phyloP scores from a whole-genome alignment of 371 early-diverging fungal species.

The Chytridium lagenaria region DNA sequence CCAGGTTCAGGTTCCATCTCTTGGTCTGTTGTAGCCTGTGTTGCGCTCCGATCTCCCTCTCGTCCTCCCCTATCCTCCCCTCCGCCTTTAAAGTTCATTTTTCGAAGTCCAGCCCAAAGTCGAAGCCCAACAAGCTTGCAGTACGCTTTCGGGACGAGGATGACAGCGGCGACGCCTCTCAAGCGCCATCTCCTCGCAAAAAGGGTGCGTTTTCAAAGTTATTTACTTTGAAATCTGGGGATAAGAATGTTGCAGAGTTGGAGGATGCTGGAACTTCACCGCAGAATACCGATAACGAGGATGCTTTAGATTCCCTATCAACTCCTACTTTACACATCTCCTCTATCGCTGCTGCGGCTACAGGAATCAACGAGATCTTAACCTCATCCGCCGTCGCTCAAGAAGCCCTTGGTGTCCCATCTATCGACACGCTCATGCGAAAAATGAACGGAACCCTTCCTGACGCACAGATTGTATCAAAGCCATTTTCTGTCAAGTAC shows the following conservation, averaged over 20 bases:
- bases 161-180: neutral
- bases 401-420: neutral
- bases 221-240: too few relatives aligned
- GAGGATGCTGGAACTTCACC: too few relatives aligned
- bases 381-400: neutral
- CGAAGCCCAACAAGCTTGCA: slow-evolving; percentile 2
- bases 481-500: neutral
- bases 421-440: neutral
- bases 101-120: too few relatives aligned
- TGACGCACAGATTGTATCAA: neutral
- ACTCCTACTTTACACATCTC: neutral
- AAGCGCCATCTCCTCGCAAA: neutral
- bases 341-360: neutral
- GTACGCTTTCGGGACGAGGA: neutral
- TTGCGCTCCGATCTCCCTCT: slow-evolving; percentile 3
- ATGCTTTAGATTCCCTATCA: too few relatives aligned
- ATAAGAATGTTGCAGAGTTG: too few relatives aligned
- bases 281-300: too few relatives aligned
- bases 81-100: neutral
- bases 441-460: neutral
- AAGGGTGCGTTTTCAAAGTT: neutral
- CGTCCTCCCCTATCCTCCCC: neutral
- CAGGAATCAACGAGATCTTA: neutral
- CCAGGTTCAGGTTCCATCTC: neutral
- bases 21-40: slow-evolving; percentile 14